Conservation (phyloP, 345 rosid genomes). For the Acer yangbiense region DNA sequence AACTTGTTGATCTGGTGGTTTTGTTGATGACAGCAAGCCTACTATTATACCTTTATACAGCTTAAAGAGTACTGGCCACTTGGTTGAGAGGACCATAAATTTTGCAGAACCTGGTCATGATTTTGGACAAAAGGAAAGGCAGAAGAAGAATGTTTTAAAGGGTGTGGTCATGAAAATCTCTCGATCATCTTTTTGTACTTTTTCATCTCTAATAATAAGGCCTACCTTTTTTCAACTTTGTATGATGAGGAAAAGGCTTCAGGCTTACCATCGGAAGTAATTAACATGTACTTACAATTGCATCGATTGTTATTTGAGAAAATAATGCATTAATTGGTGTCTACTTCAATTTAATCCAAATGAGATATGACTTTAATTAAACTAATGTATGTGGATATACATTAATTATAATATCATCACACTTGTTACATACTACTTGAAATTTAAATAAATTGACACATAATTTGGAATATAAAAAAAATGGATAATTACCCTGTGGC, state of each 20-base stretch:
- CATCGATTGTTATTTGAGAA: no score
- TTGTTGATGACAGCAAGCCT: not conserved
- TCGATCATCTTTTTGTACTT: not conserved
- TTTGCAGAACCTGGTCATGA: slow-evolving; percentile 20
- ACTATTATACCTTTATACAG: not conserved
- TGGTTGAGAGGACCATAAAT: not conserved
- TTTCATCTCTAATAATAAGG: not conserved
- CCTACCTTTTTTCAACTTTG: not conserved
- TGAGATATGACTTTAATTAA: no score
- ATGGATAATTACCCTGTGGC: no score
- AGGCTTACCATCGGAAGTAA: not conserved
- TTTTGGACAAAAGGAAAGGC: slow-evolving; percentile 6
- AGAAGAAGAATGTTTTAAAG: not conserved
- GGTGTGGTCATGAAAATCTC: not conserved
- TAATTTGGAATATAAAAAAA: no score
- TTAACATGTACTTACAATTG: not conserved
- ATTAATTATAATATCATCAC: no score
- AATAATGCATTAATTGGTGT: not conserved
- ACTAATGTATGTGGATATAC: no score
- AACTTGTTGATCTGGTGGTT: not conserved
- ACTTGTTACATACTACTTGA: no score
- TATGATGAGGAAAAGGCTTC: not conserved
- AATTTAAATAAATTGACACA: no score
- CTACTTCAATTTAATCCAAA: no score
- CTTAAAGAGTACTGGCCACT: not conserved